phyloP scores from a whole-genome alignment of 305 asterid species.

The Fraxinus albicans region DNA sequence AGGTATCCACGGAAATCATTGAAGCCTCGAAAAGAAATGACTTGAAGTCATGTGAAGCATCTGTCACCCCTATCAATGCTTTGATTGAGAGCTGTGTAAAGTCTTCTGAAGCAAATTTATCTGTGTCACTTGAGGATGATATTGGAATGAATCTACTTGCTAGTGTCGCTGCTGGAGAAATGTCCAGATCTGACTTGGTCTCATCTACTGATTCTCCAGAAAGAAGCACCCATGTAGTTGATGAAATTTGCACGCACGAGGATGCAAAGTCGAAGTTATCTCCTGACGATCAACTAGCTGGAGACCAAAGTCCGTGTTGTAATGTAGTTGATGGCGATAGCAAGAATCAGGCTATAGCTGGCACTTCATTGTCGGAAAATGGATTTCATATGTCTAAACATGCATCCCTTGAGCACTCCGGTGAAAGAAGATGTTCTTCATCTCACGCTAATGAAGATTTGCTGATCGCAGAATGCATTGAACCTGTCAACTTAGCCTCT shows the following conservation, averaged over 20 bases:
- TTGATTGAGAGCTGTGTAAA: constrained; percentile 65
- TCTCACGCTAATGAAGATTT: constrained; percentile 23
- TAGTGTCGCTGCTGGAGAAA: constrained; percentile 63
- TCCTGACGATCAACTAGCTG: constrained; percentile 22
- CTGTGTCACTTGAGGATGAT: constrained; percentile 51
- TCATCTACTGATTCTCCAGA: constrained; percentile 42
- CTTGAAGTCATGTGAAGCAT: constrained; percentile 35
- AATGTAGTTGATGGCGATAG: constrained; percentile 28
- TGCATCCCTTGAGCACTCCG: constrained; percentile 14
- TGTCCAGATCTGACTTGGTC: constrained; percentile 44
- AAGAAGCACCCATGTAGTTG: constrained; percentile 34
- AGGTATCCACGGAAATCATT: constrained; percentile 36
- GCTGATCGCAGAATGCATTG: constrained; percentile 12
- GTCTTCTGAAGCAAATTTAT: constrained; percentile 42
- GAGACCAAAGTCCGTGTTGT: constrained; percentile 19
- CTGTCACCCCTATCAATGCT: constrained; percentile 63
- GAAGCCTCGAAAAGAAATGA: constrained; percentile 38
- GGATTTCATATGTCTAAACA: constrained; percentile 16
- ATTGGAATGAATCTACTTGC: constrained; percentile 73
- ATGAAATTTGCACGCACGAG: constrained; percentile 35
- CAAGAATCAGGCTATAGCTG: constrained; percentile 29
- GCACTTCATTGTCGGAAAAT: constrained; percentile 24
- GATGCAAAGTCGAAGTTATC: constrained; percentile 41
- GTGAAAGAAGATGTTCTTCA: constrained; percentile 21
- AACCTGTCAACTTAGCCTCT: not conserved